phyloP scores from a whole-genome alignment of 495 filamentous ascomycete genomes.

The Hyaloscypha variabilis region DNA sequence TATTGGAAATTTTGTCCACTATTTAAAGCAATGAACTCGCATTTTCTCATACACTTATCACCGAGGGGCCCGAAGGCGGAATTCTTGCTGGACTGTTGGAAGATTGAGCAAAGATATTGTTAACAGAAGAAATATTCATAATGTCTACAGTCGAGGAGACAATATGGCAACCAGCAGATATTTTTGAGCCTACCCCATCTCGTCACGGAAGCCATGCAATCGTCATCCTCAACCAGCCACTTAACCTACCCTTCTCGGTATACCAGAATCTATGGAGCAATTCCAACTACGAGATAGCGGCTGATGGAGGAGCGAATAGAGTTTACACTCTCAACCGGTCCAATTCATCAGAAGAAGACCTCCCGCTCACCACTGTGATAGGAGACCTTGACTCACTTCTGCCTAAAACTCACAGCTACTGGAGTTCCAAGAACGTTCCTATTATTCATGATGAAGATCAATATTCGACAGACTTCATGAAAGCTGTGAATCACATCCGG shows the following conservation, averaged over 20 bases:
- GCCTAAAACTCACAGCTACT: conserved; percentile 59
- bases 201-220: conserved; percentile 48
- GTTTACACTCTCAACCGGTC: conserved; percentile 11
- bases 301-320: conserved; percentile 89
- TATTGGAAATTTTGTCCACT: not conserved
- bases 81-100: not conserved
- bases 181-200: conserved; percentile 27
- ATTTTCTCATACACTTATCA: not conserved
- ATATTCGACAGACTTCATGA: conserved; percentile 82
- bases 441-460: conserved; percentile 74
- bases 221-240: conserved; percentile 72
- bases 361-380: conserved; percentile 68
- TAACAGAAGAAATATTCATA: not conserved
- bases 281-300: conserved; percentile 67
- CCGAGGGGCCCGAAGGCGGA: not conserved
- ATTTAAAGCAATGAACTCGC: not conserved
- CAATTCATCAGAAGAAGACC: conserved; percentile 13
- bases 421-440: conserved; percentile 50
- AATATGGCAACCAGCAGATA: conserved; percentile 29
- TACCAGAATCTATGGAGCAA: conserved; percentile 25
- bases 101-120: not conserved
- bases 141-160: not conserved
- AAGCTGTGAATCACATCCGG: conserved; percentile 59
- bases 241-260: conserved; percentile 36
- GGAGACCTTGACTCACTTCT: conserved; percentile 89